A percentile compares a stretch with the other conserved stretches of the same genome.
Evolutionary conservation across 768 basidiomycete genomes (phyloP).

Genomic region (Suillus tomentosus): DNA sequence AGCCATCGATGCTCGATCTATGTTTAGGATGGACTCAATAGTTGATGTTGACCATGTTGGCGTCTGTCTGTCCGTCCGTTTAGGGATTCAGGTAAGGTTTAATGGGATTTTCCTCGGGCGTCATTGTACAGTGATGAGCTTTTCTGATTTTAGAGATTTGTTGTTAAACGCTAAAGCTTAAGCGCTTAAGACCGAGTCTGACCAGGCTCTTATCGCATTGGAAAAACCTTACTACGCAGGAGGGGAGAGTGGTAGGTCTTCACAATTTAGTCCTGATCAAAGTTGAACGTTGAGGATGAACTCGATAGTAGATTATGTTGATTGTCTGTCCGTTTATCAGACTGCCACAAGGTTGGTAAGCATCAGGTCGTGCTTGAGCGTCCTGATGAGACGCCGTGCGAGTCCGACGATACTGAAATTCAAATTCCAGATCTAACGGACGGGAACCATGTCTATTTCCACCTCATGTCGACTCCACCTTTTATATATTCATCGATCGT

Average conservation of each 20-base stretch:
- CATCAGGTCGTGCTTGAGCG: not conserved
- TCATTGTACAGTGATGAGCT: not conserved
- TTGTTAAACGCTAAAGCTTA: not conserved
- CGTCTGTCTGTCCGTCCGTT: not conserved
- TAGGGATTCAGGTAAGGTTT: not conserved
- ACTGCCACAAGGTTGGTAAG: not conserved
- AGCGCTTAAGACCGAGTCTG: not conserved
- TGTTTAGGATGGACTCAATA: not conserved
- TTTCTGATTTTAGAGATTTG: not conserved
- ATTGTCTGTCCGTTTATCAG: not conserved
- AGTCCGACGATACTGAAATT: not conserved
- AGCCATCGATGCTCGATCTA: not conserved
- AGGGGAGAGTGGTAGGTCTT: not conserved
- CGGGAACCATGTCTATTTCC: not conserved
- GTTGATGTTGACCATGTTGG: not conserved
- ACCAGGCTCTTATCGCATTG: not conserved
- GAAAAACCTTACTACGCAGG: not conserved
- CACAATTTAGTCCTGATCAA: not conserved
- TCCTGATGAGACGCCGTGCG: not conserved
- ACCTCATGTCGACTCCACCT: not conserved
- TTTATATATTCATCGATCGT: not conserved
- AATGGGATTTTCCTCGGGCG: not conserved
- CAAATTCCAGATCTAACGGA: not conserved
- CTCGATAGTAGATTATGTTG: not conserved
- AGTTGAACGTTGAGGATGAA: not conserved